Percentiles rank a stretch among this genome's conserved stretches.
phyloP scores from a whole-genome alignment of 2,329 filamentous ascomycete genomes.

The Fusarium paranaense region DNA sequence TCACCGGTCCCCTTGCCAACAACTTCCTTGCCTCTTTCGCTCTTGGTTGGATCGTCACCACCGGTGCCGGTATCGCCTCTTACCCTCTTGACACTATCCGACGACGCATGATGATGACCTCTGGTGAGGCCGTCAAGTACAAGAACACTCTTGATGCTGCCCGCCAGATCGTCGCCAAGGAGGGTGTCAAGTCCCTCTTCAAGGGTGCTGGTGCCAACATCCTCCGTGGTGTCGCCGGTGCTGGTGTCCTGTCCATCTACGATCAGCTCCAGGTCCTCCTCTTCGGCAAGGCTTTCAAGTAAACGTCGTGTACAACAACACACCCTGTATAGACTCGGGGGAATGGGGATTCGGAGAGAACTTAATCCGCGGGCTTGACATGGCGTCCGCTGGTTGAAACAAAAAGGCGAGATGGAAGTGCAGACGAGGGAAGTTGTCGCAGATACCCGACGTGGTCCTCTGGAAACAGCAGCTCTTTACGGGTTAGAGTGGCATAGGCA shows the following conservation, averaged over 20 bases:
- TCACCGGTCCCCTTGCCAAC: constrained; percentile 90
- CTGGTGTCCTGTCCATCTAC: constrained; percentile 99
- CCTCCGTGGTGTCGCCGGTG: constrained; percentile 99
- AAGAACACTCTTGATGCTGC: constrained; percentile 94
- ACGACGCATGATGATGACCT: constrained; percentile 99
- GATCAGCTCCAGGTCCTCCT: constrained; percentile 99
- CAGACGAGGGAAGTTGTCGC: constrained; percentile 57
- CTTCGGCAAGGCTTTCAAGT: constrained; percentile 99
- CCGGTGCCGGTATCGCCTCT: constrained; percentile 99
- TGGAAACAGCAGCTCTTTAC: constrained; percentile 56
- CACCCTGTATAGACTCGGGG: constrained; percentile 57
- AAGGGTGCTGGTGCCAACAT: constrained; percentile 99
- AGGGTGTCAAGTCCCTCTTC: constrained; percentile 99
- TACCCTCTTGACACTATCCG: constrained; percentile 99
- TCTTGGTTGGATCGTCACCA: constrained; percentile 99
- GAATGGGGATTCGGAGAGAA: constrained; percentile 46
- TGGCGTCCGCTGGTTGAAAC: constrained; percentile 54
- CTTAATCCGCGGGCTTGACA: constrained; percentile 52
- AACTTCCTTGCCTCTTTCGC: constrained; percentile 99
- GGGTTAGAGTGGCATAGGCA: constrained; percentile 63
- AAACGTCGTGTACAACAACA: constrained; percentile 53
- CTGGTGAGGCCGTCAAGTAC: constrained; percentile 99
- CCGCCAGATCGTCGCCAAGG: constrained; percentile 95
- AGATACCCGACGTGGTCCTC: constrained; percentile 54
- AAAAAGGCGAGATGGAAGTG: constrained; percentile 60